Conservation (phyloP, 2,329 filamentous ascomycete genomes). For the Aspergillus aculeatinus region DNA sequence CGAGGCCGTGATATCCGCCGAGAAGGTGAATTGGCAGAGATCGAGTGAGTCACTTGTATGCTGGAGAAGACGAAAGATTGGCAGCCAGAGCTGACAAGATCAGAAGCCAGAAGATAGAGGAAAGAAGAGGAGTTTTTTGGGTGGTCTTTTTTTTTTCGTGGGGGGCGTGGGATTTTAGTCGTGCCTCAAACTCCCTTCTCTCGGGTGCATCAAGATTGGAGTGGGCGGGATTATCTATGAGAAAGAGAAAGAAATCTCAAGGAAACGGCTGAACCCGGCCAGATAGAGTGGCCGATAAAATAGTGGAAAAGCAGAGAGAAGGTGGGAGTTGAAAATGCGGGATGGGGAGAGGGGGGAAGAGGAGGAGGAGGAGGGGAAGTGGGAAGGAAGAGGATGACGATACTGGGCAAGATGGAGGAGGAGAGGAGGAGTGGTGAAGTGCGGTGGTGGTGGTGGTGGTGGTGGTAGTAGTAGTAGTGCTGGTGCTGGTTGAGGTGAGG, state of each 20-base stretch:
- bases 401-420: background rate
- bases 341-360: constrained; percentile 6
- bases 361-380: constrained; percentile 7
- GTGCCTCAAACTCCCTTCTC: constrained; percentile 8
- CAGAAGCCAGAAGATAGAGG: constrained; percentile 8
- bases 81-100: constrained; percentile 22
- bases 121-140: background rate
- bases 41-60: constrained; percentile 18
- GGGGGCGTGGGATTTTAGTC: constrained; percentile 12
- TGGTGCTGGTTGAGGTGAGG: constrained; percentile 12
- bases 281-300: constrained; percentile 10
- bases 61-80: constrained; percentile 26
- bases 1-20: constrained; percentile 22
- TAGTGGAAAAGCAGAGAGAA: constrained; percentile 16
- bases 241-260: constrained; percentile 14
- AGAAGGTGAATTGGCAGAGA: constrained; percentile 17
- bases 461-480: background rate
- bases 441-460: constrained; percentile 10
- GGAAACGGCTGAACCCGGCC: constrained; percentile 15
- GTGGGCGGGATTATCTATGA: constrained; percentile 9
- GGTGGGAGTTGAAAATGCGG: constrained; percentile 13
- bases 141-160: background rate
- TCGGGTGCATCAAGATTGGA: constrained; percentile 10
- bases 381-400: constrained; percentile 9
- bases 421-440: constrained; percentile 8